Base-by-base conservation (phyloP, 768 basidiomycete species). In the Russula griseocarnosa region DNA sequence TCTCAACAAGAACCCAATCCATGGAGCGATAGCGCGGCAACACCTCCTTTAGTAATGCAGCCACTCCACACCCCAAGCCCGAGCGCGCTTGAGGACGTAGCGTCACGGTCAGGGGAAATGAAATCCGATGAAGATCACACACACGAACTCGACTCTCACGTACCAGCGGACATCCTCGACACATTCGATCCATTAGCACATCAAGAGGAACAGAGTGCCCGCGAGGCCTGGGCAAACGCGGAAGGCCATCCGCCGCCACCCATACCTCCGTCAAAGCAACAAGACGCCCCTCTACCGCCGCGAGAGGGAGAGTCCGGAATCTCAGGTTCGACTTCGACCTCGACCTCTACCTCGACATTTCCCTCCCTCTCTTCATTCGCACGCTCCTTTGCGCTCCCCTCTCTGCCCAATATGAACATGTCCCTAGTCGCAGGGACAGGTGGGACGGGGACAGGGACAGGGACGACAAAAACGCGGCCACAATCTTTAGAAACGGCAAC, bases 151-250 rank as follows among this genome's bases (percentile, higher is more conserved):
- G n/a, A 57, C 20, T 52, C 53, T 26, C 64, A 34, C 6, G 38
- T 26, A 49, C 51, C 32, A 3, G 20, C 52, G 14, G 73, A 73
- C 18, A 74, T 86, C 4, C 74, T 90, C 57, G 77, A 74, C 40
- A 82, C 88, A 70, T 90, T 91, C 71, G 88, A 91, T 74, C 88
- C 88, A 18, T 74, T 89, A 26, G 83, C 75, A 0, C 81, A 77
- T 66, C 70, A 76, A 38, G 83, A 86, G 61, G 85, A 87, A 71
- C 73, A 79, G 61, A 82, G 79, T 26, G 86, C 87, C 4, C 79
- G 79, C 47, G 79, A 82, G 16, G 88, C 86, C 51, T 90, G 88
- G 88, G 82, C 80, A 63, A 76, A 73, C 20, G 75, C 85, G 24
- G 83, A 87, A 67, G 78, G 80, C 1, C 86, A 88, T 72, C 86